Evolutionary conservation across 2,329 filamentous ascomycete species (phyloP), one percentile per base, ranked within the genome.

Genomic region (Nannizzia gypsea): DNA sequence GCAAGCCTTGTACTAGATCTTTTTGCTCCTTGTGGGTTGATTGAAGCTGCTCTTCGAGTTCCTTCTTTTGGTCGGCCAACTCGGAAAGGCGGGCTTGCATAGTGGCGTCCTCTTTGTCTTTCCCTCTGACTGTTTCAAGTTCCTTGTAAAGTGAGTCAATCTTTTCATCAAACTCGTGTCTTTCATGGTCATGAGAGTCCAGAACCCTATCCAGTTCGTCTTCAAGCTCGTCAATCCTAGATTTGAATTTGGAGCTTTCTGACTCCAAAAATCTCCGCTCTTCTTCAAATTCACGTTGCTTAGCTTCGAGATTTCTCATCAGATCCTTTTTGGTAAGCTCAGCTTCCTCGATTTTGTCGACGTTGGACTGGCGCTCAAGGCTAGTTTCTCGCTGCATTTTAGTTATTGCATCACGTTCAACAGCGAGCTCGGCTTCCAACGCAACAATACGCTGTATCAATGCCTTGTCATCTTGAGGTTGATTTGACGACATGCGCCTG

Each of bases 261-360:
- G 83, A 80, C 66, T 96, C 89, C 0, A 97, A 78, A 8, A 85
- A 87, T 67, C 88, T 89, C 42, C 93, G 84, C 72, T 97, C 92
- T 56, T 86, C 84, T 38, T 88, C 80, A 66, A 96, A 96, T 68
- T 97, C 93, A 26, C 84, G 84, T 72, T 96, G 90, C 64, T 95
- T 83, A 11, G 91, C 88, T 69, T 97, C 90, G 76, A 99, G 89
- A 68, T 99, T 99, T 64, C 89, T 87, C 74, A 99, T 84, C 8
- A 99, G 82, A 71, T 97, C 93, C 66, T 88, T 88, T 72, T 99
- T 99, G 0, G 88, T 96, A 2, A 89, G 91, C 66, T 93, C 89
- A 4, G 84, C 89, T 71, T 97, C 92, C 64, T 93, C 84, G 63
- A 96, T 67, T 78, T 82, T 75, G 81, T 85, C 68, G 82, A 82